These are phyloP conservation scores for Colletotrichum lini DNA, from an alignment of 2,329 filamentous ascomycete species.

Conservation along the genomic window DNA sequence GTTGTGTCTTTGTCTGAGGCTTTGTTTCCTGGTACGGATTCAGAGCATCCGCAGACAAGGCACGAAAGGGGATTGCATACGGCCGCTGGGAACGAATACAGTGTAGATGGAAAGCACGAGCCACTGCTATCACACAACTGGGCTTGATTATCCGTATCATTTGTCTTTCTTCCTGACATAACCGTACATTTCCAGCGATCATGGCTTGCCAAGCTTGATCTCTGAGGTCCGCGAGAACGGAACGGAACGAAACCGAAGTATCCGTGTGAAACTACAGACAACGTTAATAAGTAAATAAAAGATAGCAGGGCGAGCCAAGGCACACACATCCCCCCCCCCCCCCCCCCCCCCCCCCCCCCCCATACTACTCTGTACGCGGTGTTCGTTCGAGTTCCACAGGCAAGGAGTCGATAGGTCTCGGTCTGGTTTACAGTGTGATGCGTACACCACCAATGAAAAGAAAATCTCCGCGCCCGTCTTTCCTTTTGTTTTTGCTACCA, in stretches of 20 bases:
- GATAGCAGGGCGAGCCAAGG: too few relatives aligned
- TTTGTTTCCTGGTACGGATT: neutral
- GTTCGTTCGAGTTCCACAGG: too few relatives aligned
- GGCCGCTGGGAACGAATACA: neutral
- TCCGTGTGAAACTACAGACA: too few relatives aligned
- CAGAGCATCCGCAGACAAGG: neutral
- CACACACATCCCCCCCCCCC: too few relatives aligned
- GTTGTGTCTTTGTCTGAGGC: neutral
- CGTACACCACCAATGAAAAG: slow-evolving; percentile 13
- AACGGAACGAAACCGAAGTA: too few relatives aligned
- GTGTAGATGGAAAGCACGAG: slow-evolving; percentile 20
- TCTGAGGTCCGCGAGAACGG: too few relatives aligned
- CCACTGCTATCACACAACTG: slow-evolving; percentile 28
- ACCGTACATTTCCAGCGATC: neutral
- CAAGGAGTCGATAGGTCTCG: neutral
- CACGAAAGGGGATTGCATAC: neutral
- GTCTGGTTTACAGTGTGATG: neutral
- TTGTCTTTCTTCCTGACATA: neutral
- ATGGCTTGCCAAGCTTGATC: too few relatives aligned
- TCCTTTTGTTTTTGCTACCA: slow-evolving; percentile 19
- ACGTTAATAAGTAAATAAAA: too few relatives aligned
- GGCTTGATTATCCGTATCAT: neutral
- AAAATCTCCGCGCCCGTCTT: slow-evolving; percentile 14
- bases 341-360: too few relatives aligned
- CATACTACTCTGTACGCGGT: too few relatives aligned